Evolutionary conservation across 306 rosid species (phyloP).

Genomic region (Trifolium fragiferum): DNA sequence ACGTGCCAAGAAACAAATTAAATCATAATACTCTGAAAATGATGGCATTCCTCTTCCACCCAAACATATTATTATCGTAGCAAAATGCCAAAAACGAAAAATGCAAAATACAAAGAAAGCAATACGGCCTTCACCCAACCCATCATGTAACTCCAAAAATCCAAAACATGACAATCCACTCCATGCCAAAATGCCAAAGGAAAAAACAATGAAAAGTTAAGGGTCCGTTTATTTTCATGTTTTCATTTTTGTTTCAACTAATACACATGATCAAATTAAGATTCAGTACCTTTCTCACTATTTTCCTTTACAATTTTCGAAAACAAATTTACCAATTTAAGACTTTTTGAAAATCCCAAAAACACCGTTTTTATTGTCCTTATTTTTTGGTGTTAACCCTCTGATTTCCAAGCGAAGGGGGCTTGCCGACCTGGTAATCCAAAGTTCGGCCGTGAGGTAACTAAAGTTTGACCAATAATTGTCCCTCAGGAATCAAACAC

Average conservation of each 20-base stretch:
- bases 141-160: constrained; percentile 11
- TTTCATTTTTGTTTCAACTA: background rate
- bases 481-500: too few species aligned
- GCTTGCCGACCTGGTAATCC: too few species aligned
- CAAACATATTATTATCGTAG: background rate
- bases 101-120: background rate
- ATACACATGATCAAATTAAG: background rate
- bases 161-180: constrained; percentile 21
- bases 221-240: background rate
- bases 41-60: constrained; percentile 33
- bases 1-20: background rate
- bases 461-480: too few species aligned
- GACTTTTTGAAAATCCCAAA: background rate
- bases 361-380: background rate
- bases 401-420: too few species aligned
- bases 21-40: background rate
- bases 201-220: background rate
- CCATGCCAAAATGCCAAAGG: background rate
- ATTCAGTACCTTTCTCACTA: background rate
- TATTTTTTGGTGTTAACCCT: too few species aligned
- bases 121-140: constrained; percentile 2
- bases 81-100: constrained; percentile 32
- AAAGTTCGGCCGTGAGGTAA: too few species aligned
- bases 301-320: background rate
- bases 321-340: background rate